Conservation (phyloP, 2,329 filamentous ascomycete genomes). For the Talaromyces islandicus region DNA sequence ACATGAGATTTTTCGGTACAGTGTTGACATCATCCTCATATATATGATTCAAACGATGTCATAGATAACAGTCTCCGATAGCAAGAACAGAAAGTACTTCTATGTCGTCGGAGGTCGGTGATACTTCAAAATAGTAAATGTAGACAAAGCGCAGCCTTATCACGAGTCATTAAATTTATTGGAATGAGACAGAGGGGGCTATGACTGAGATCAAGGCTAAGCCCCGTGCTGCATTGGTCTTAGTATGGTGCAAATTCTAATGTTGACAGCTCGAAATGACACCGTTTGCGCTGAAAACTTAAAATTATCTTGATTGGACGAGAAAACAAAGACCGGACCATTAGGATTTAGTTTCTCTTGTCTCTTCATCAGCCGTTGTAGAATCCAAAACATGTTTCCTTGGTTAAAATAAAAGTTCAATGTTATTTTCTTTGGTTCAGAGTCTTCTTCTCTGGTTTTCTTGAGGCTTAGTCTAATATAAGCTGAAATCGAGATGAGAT, state of each 20-base stretch:
- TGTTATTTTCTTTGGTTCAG: background rate
- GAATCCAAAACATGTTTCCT: background rate
- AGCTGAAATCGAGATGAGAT: background rate
- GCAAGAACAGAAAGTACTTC: background rate
- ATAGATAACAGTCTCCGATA: background rate
- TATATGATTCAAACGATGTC: background rate
- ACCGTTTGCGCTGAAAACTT: background rate
- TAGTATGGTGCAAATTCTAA: background rate
- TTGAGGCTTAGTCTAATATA: background rate
- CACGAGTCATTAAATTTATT: background rate
- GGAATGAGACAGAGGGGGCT: background rate
- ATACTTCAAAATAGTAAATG: background rate
- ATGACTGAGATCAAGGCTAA: background rate
- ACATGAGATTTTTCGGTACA: background rate
- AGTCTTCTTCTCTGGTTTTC: background rate
- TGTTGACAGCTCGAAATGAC: background rate
- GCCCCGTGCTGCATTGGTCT: background rate
- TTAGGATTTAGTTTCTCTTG: background rate
- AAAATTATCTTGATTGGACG: background rate
- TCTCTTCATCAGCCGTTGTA: background rate
- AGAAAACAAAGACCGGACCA: background rate
- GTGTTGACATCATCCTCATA: background rate
- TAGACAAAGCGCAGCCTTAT: background rate
- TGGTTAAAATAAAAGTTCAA: background rate
- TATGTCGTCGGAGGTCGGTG: background rate